Evolutionary conservation across 768 basidiomycete species (phyloP).

Genomic region (Hygrocybe punicea): DNA sequence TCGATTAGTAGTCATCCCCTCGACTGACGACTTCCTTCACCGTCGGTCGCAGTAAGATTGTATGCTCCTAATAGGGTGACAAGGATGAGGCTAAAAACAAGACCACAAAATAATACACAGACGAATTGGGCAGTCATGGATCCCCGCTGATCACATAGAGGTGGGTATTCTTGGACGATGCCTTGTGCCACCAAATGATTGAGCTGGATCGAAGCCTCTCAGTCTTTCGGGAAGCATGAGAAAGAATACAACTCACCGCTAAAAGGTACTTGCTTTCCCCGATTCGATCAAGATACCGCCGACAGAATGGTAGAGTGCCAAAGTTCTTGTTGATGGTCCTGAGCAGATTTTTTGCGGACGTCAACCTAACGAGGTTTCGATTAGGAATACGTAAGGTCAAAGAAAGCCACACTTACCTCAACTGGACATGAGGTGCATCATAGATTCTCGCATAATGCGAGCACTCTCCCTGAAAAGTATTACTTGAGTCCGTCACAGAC

Average conservation of each 20-base stretch:
- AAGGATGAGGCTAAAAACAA: not conserved
- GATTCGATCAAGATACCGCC: slow-evolving; percentile 87
- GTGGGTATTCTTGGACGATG: slow-evolving; percentile 90
- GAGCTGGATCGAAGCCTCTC: slow-evolving; percentile 46
- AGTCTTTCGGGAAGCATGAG: not conserved
- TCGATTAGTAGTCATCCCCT: slow-evolving; percentile 68
- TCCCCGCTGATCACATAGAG: slow-evolving; percentile 77
- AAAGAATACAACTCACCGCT: slow-evolving; percentile 53
- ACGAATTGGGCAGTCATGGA: slow-evolving; percentile 96
- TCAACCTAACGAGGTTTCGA: slow-evolving; percentile 48
- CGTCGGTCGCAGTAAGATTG: slow-evolving; percentile 79
- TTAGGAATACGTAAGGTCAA: slow-evolving; percentile 5
- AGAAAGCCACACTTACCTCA: slow-evolving; percentile 54
- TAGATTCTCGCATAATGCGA: slow-evolving; percentile 85
- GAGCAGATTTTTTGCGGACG: slow-evolving; percentile 80
- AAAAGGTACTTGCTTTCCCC: slow-evolving; percentile 93
- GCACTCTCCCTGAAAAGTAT: slow-evolving; percentile 66
- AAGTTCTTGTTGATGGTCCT: slow-evolving; percentile 89
- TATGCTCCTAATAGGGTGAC: slow-evolving; percentile 61
- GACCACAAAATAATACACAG: slow-evolving; percentile 24
- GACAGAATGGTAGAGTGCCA: slow-evolving; percentile 92
- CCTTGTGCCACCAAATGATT: slow-evolving; percentile 87
- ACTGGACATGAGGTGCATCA: slow-evolving; percentile 67
- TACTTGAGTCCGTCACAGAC: not conserved
- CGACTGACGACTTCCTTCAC: slow-evolving; percentile 82